Percentiles rank a stretch among this genome's conserved stretches.
Conservation (phyloP, 78 protist genomes). For the Dictyostelium purpureum region DNA sequence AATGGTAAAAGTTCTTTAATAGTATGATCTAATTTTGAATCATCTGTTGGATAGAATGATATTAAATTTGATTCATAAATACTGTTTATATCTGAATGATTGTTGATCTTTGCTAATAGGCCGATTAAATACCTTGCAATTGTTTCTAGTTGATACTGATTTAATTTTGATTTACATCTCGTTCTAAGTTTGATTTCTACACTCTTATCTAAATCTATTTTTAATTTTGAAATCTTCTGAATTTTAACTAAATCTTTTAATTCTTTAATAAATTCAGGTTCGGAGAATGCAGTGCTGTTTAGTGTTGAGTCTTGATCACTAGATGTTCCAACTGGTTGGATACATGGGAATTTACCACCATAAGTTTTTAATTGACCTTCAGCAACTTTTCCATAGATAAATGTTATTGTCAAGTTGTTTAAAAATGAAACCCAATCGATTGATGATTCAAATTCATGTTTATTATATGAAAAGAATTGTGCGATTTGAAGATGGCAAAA, state of each 20-base stretch:
- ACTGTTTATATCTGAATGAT: not conserved
- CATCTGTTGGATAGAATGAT: not conserved
- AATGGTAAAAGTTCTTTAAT: not conserved
- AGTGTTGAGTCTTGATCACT: not conserved
- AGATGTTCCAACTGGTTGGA: not conserved
- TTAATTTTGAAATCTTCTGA: not conserved
- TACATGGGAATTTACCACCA: constrained; percentile 23
- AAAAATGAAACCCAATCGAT: not conserved
- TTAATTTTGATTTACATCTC: not conserved
- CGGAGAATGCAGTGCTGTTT: not conserved
- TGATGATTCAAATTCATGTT: not conserved
- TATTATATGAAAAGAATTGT: not conserved
- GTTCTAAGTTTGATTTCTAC: not conserved
- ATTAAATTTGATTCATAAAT: not conserved
- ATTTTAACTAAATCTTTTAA: not conserved
- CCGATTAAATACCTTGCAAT: not conserved
- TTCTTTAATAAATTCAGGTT: constrained; percentile 29
- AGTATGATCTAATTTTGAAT: not conserved
- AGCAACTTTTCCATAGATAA: constrained; percentile 4
- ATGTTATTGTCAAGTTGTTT: not conserved
- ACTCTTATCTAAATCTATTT: not conserved
- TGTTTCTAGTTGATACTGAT: not conserved
- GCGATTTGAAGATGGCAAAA: not conserved
- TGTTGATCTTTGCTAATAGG: not conserved
- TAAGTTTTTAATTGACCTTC: not conserved